These are phyloP conservation scores for Fraxinus greggii DNA, from an alignment of 305 asterid species.

Conservation along the genomic window DNA sequence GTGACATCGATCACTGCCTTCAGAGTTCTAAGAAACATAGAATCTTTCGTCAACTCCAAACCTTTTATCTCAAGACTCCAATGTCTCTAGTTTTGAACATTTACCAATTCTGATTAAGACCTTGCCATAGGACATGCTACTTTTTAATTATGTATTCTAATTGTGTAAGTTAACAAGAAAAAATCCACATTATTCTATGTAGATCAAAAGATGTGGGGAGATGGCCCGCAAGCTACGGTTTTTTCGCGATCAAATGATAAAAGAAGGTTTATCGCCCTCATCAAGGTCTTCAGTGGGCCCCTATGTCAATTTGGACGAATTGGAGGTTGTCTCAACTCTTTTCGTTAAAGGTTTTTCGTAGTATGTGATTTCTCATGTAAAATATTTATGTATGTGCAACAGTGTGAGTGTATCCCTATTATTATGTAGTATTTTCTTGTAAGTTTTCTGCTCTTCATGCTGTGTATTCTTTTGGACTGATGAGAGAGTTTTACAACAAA, in stretches of 20 bases:
- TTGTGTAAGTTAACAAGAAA: neutral
- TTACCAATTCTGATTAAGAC: neutral
- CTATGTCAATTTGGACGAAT: constrained; percentile 42
- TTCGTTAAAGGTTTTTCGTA: neutral
- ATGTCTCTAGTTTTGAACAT: neutral
- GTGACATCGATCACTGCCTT: neutral
- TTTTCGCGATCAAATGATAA: constrained; percentile 50
- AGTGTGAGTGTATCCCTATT: neutral
- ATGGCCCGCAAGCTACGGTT: constrained; percentile 58
- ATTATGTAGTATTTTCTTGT: neutral
- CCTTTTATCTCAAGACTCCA: neutral
- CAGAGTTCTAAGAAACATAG: neutral
- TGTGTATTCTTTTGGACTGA: neutral
- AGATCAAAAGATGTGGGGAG: constrained; percentile 65
- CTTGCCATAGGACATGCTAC: neutral
- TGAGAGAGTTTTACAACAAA: neutral
- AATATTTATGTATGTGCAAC: neutral
- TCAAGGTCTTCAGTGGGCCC: constrained; percentile 30
- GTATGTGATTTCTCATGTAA: neutral
- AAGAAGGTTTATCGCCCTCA: constrained; percentile 46
- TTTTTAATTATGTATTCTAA: neutral
- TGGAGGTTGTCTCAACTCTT: constrained; percentile 45
- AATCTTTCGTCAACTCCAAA: neutral
- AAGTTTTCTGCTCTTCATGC: neutral
- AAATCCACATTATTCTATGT: neutral